These are phyloP conservation scores for Phialophora expanda DNA, from an alignment of 2,329 filamentous ascomycete genomes.

Conservation along the genomic window DNA sequence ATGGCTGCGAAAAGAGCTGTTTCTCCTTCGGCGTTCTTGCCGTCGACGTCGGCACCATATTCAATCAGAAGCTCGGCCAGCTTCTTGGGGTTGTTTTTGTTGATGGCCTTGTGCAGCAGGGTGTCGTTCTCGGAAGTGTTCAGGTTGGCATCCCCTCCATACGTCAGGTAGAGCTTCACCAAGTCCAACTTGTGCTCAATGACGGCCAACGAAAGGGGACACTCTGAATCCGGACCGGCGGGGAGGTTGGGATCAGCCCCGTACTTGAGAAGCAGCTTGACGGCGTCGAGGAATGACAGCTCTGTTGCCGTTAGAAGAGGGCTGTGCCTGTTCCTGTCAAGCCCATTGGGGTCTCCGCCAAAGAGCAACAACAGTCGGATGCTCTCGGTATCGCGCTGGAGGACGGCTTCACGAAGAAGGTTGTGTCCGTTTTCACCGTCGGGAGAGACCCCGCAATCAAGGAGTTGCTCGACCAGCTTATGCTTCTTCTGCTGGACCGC, in stretches of 20 bases:
- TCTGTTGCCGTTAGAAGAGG: slow-evolving; percentile 60
- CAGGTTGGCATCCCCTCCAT: slow-evolving; percentile 64
- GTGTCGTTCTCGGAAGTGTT: slow-evolving; percentile 64
- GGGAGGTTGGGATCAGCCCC: slow-evolving; percentile 64
- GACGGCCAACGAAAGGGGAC: slow-evolving; percentile 60
- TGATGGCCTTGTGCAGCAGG: slow-evolving; percentile 65
- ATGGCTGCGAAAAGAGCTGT: slow-evolving; percentile 68
- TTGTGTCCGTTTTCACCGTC: slow-evolving; percentile 53
- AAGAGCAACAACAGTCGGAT: slow-evolving; percentile 63
- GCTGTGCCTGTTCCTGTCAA: slow-evolving; percentile 57
- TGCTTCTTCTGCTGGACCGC: slow-evolving; percentile 65
- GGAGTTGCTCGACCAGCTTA: slow-evolving; percentile 61
- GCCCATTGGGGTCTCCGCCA: slow-evolving; percentile 61
- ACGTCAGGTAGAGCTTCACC: slow-evolving; percentile 64
- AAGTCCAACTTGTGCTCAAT: slow-evolving; percentile 61
- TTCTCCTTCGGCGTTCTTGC: slow-evolving; percentile 66
- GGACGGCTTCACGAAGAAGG: slow-evolving; percentile 60
- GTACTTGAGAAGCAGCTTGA: slow-evolving; percentile 67
- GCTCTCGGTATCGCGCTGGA: slow-evolving; percentile 58
- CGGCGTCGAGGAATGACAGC: slow-evolving; percentile 61
- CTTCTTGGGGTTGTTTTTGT: slow-evolving; percentile 60
- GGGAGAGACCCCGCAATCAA: slow-evolving; percentile 63
- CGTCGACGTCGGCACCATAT: slow-evolving; percentile 64
- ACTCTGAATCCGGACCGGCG: slow-evolving; percentile 58
- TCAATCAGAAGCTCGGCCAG: slow-evolving; percentile 65